Percentiles rank a stretch among this genome's conserved stretches.
Evolutionary conservation across 768 basidiomycete species (phyloP).

Genomic region (Lyophyllum decastes): DNA sequence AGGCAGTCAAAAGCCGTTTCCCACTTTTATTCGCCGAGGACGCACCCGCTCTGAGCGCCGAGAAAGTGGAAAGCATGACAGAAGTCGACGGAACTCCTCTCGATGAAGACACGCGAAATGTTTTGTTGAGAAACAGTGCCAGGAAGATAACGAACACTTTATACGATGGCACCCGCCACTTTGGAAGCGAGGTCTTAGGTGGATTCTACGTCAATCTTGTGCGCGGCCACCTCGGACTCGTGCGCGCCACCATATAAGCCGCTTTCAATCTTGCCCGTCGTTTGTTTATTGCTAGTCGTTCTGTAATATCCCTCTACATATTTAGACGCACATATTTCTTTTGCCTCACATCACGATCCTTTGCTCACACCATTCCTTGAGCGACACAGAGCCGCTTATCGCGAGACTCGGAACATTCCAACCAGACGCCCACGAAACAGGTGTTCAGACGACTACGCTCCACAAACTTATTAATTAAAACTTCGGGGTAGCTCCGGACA

Average conservation of each 20-base stretch:
- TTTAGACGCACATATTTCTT: not conserved
- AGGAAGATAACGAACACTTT: slow-evolving; percentile 4
- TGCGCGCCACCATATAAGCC: not conserved
- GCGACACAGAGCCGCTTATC: no score
- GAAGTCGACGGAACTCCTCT: not conserved
- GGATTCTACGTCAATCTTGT: slow-evolving; percentile 9
- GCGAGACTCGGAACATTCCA: no score
- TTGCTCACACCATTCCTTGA: no score
- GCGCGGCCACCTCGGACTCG: slow-evolving; percentile 7
- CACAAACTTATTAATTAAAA: no score
- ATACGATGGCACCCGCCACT: slow-evolving; percentile 4
- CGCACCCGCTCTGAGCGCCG: not conserved
- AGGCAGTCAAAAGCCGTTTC: slow-evolving; percentile 24
- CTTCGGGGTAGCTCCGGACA: no score
- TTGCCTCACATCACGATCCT: no score
- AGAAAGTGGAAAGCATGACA: slow-evolving; percentile 2
- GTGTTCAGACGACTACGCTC: no score
- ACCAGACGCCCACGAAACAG: no score
- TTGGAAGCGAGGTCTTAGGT: slow-evolving; percentile 8
- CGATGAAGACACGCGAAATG: slow-evolving; percentile 9
- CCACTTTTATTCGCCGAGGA: not conserved
- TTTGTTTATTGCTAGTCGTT: not conserved
- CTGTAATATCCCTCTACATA: not conserved
- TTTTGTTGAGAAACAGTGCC: not conserved
- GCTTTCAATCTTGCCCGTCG: not conserved